Evolutionary conservation across 495 filamentous ascomycete species (phyloP), one percentile per base, ranked within the genome.

Genomic region (Aspergillus sclerotioniger): DNA sequence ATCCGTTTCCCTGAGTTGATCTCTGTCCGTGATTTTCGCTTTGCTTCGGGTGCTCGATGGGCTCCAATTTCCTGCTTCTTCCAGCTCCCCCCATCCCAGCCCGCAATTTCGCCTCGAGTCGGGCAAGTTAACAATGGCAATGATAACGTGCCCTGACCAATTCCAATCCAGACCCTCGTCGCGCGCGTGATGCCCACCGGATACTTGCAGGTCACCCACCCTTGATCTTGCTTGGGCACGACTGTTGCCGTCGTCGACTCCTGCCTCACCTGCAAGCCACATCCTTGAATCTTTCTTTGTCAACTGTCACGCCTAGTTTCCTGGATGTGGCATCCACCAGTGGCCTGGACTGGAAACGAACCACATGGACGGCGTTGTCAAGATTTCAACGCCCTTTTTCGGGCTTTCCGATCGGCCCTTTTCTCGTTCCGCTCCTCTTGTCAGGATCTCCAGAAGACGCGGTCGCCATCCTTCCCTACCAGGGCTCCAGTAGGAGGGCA

Each of bases 161-260:
- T 25, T 45, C 25, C 52, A 33, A 33, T 45, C 25, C 52, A 57
- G 50, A 52, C 61, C 54, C 58, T 46, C 55, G 60, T 19, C 33
- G 39, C 49, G 55, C 57, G 60, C 60, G 62, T 65, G 62, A 65
- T 65, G 55, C 49, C 19, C 8, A 37, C 43, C 65, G 65, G 65
- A 44, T 61, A 54, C 60, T 41, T 68, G 62, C 66, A 68, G 58
- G 15, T 61, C 46, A 51, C 51, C 53, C 47, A 59, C 46, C 10
- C 8, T 56, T 60, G 28, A 28, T 32, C n/a, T 15, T 25, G 6
- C 28, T 15, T 7, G 31, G 47, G 31, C 47, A 50, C 13, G 47
- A 15, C 47, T 50, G 31, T 32, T n/a, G 31, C 47, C 47, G 31
- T 50, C 47, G 25, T 16, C 47, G 47, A 16, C 13, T 16, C 5